A percentile compares a stretch with the other conserved stretches of the same genome.
Evolutionary conservation across 305 asterid species (phyloP).

Genomic region (Petunia hybrid): DNA sequence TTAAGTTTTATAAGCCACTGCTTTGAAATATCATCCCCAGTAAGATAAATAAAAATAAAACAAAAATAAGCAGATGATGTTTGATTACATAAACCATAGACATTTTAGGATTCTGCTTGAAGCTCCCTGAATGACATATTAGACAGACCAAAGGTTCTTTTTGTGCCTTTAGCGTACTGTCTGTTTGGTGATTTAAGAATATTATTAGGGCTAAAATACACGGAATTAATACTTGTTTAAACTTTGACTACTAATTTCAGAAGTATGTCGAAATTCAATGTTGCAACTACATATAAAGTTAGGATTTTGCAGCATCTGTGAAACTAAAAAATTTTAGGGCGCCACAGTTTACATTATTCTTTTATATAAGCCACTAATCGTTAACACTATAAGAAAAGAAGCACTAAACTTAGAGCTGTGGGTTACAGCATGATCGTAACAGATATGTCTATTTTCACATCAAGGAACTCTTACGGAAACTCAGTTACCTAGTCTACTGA

Average conservation of each 20-base stretch:
- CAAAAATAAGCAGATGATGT: not conserved
- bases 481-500: not conserved
- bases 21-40: not conserved
- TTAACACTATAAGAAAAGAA: not conserved
- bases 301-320: not conserved
- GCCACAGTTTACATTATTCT: not conserved
- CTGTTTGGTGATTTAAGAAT: not conserved
- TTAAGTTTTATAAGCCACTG: not conserved
- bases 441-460: not conserved
- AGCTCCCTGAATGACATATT: constrained; percentile 19
- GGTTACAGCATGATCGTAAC: not conserved
- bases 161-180: not conserved
- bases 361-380: not conserved
- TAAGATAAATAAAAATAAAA: not conserved
- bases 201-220: not conserved
- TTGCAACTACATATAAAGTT: constrained; percentile 1
- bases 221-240: not conserved
- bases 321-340: not conserved
- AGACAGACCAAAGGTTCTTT: constrained; percentile 1
- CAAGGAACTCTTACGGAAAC: not conserved
- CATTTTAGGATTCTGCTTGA: not conserved
- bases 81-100: constrained; percentile 13
- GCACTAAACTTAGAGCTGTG: not conserved
- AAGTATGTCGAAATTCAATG: not conserved
- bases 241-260: not conserved